Evolutionary conservation across 2,329 filamentous ascomycete genomes (phyloP), one percentile per base, ranked within the genome.

Genomic region (Penicillium sp.): DNA sequence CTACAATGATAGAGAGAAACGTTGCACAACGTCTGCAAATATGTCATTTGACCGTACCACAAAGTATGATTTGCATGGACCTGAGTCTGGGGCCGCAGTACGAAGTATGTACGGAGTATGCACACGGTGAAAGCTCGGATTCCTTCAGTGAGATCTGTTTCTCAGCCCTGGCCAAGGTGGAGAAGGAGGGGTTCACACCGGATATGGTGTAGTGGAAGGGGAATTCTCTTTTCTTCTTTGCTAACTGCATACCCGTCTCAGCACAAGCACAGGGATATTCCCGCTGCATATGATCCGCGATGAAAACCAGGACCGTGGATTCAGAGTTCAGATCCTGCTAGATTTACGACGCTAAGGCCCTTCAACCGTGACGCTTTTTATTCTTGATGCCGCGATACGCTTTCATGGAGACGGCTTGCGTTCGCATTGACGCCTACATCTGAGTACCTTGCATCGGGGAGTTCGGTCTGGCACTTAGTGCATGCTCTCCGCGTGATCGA

Each of bases 231-330:
- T 45, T 31, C 24, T 44, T 23, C 28, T 45, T 45, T 11, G n/a
- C 28, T 45, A 45, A 26, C 28, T 45, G 42, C 42, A 45, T 45
- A 45, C 28, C 28, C 42, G 18, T 19, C n/a, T n/a, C 19, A 19
- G 37, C 3, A 19, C 37, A n/a, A 13, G 21, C 45, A 28, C 21
- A 42, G 13, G 44, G 24, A 19, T 31, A 14, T 11, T 23, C 39
- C 19, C 29, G 18, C 21, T 51, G 52, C 52, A 51, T 45, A 55
- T 55, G 52, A 55, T 55, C 52, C 39, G 31, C 52, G 21, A 47
- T 11, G 33, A 24, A 18, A 28, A 51, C 48, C 52, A 44, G 48
- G 52, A 46, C 26, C n/a, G 43, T 43, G 52, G 52, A 48, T 51
- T 28, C 23, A 28, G 52, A 51, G 39, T 29, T 43, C 39, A 43